Base-by-base conservation (phyloP, 352 stramenopile genomes). In the Phytophthora fragariae region DNA sequence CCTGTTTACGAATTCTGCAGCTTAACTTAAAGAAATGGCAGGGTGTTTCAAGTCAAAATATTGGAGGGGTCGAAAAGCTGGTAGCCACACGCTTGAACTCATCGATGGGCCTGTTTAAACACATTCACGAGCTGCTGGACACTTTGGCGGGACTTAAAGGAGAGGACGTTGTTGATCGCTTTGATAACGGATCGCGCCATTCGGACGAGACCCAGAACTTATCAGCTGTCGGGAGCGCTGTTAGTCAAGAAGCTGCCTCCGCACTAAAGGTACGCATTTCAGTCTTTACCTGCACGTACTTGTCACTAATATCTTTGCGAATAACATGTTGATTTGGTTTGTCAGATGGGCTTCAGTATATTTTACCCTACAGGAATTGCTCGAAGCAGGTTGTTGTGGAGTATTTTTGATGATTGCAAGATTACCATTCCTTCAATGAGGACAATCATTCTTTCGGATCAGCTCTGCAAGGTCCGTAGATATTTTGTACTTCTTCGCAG, bases 1-100 rank as follows among this genome's bases (percentile, higher is more conserved):
- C 76, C 0, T 90, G 79, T 21, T 65, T 90, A 15, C 73, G 79
- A 7, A 73, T 90, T 39, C 27, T 90, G 21, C 76, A 85, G 47
- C n/a, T 81, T 0, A 90, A 90, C 65, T 33, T 90, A 46, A 85
- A 63, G 37, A 78, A 78, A 52, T 41, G 33, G 10, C 11, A 61
- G 19, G 46, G 62, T 50, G 3, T 35, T 15, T 4, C 24, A 27
- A 33, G 14, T 49, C 41, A 59, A 57, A 57, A 1, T 31, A 9
- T 37, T 5, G 39, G 8, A 11, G 49, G 11, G 4, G 24, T 7
- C 10, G 41, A 62, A 44, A 17, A 29, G 1, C 4, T 15, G 12
- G 17, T 37, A 2, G 46, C 37, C 9, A 44, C 17, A 54, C n/a
- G 3, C 39, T 49, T 33, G 6, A 31, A 19, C 27, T 17, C 44